A percentile compares a stretch with the other conserved stretches of the same genome.
These are phyloP conservation scores for Cynara cardunculus DNA, from an alignment of 129 eudicot genomes.

Conservation along the genomic window DNA sequence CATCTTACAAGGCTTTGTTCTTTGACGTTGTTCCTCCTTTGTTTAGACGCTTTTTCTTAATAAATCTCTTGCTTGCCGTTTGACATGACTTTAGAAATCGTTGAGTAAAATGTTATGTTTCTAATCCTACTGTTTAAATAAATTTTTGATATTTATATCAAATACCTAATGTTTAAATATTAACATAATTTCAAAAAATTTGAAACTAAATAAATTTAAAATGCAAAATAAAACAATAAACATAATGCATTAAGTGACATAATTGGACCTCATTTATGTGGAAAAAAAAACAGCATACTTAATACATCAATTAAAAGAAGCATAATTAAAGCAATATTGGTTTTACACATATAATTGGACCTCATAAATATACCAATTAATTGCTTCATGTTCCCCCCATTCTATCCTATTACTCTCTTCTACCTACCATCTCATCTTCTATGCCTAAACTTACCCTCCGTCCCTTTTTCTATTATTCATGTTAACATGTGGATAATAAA, in stretches of 20 bases:
- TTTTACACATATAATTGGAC: conserved; percentile 5
- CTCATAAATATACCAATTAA: conserved; percentile 13
- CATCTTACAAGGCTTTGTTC: no score
- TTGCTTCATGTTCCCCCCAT: conserved; percentile 3
- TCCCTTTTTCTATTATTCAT: not conserved
- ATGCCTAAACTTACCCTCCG: not conserved
- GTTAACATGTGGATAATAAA: no score
- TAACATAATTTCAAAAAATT: no score
- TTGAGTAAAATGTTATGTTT: no score
- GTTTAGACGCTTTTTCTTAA: no score
- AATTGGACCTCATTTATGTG: not conserved
- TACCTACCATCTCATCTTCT: conserved; percentile 1
- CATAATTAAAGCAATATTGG: conserved; percentile 3
- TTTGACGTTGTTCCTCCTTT: no score
- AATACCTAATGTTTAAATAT: no score
- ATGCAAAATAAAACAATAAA: not conserved
- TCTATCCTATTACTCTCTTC: conserved; percentile 4
- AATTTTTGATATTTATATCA: no score
- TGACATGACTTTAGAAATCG: no score
- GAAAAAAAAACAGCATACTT: conserved; percentile 11
- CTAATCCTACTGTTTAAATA: no score
- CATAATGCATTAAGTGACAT: not conserved
- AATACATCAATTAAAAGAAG: conserved; percentile 3
- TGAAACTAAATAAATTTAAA: no score
- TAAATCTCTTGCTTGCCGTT: no score